phyloP scores from a whole-genome alignment of 1,284 basidiomycete species.

The Pseudozyma tsukubaensis region DNA sequence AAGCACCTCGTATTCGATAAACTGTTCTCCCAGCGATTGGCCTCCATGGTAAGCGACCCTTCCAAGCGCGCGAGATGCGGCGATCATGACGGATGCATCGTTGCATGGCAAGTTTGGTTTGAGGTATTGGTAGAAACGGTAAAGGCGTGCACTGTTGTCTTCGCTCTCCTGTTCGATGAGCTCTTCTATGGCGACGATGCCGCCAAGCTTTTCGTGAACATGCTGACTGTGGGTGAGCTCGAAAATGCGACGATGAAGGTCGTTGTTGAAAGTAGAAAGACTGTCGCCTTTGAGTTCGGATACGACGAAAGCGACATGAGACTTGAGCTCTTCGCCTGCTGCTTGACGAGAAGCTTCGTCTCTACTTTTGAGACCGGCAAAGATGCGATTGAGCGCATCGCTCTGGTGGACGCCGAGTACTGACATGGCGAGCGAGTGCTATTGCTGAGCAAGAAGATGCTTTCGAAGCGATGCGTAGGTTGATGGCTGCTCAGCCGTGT shows the following conservation, averaged over 20 bases:
- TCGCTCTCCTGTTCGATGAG: slow-evolving; percentile 52
- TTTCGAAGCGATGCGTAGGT: neutral
- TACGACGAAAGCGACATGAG: slow-evolving; percentile 55
- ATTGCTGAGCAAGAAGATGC: neutral
- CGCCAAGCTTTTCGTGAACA: slow-evolving; percentile 81
- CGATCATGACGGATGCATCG: slow-evolving; percentile 87
- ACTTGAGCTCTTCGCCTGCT: slow-evolving; percentile 63
- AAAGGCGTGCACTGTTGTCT: slow-evolving; percentile 76
- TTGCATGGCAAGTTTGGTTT: slow-evolving; percentile 84
- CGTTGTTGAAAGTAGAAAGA: slow-evolving; percentile 67
- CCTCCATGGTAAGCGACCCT: slow-evolving; percentile 84
- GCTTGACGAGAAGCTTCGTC: slow-evolving; percentile 50
- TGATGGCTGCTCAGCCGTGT: slow-evolving; percentile 20
- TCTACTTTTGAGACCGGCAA: slow-evolving; percentile 60
- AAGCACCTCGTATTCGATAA: slow-evolving; percentile 86
- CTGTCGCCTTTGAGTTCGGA: slow-evolving; percentile 65
- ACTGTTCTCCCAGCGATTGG: slow-evolving; percentile 82
- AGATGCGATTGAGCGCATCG: slow-evolving; percentile 63
- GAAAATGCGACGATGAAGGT: slow-evolving; percentile 79
- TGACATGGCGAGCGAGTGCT: slow-evolving; percentile 29
- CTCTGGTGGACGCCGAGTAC: slow-evolving; percentile 47
- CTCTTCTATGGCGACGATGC: slow-evolving; percentile 79
- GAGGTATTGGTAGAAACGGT: slow-evolving; percentile 90
- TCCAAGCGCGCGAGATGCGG: slow-evolving; percentile 85
- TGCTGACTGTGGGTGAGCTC: slow-evolving; percentile 84